Conservation (phyloP, 768 basidiomycete genomes). For the Rhodotorula babjevae region DNA sequence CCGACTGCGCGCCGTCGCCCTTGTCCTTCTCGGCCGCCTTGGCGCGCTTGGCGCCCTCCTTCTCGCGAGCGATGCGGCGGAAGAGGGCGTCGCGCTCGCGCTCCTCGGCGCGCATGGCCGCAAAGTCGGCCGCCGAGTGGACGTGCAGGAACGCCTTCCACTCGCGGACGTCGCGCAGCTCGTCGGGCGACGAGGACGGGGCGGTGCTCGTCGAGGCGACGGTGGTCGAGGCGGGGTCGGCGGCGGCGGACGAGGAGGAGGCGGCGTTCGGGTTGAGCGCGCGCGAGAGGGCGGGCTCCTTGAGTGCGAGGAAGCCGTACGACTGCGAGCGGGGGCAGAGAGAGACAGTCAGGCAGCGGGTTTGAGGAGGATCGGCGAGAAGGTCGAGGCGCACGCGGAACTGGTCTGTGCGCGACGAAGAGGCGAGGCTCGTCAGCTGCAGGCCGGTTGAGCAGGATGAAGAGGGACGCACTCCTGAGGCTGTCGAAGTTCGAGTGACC, state of each 20-base stretch:
- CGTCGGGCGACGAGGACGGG: background rate
- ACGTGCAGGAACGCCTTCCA: slow-evolving; percentile 4
- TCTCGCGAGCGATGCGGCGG: too few species aligned
- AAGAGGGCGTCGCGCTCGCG: too few species aligned
- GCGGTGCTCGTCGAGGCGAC: background rate
- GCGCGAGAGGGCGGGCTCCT: background rate
- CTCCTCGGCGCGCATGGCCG: background rate
- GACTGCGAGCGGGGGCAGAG: background rate
- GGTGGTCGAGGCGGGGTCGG: background rate
- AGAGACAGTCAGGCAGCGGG: background rate
- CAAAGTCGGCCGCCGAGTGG: background rate
- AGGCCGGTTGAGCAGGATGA: too few species aligned
- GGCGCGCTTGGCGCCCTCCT: background rate
- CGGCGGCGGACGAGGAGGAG: background rate
- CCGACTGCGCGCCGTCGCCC: background rate
- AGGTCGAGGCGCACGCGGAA: background rate
- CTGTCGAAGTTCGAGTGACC: background rate
- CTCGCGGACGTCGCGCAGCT: background rate
- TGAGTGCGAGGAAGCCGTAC: slow-evolving; percentile 10
- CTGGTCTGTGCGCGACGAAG: slow-evolving; percentile 7
- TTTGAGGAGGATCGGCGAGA: background rate
- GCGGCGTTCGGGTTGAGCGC: background rate
- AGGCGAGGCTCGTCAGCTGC: too few species aligned
- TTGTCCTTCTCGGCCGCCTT: background rate
- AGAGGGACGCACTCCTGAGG: slow-evolving; percentile 2